These are phyloP conservation scores for Leishmania martiniquensis DNA, from an alignment of 208 protist species.

Conservation along the genomic window DNA sequence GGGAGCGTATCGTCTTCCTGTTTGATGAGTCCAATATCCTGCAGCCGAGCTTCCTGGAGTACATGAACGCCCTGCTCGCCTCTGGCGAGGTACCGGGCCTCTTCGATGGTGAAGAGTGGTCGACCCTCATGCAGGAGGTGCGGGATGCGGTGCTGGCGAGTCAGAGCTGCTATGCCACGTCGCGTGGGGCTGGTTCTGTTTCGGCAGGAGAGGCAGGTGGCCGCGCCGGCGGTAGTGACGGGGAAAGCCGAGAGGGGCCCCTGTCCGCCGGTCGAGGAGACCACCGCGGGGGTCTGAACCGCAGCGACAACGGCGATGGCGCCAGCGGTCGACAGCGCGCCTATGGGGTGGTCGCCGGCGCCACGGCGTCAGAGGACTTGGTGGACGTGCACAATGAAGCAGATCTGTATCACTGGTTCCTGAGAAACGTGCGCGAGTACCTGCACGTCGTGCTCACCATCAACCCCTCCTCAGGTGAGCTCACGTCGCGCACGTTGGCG, in stretches of 20 bases:
- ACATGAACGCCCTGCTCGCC: conserved; percentile 99
- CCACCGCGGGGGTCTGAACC: neutral
- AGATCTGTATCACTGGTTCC: conserved; percentile 97
- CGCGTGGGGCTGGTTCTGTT: conserved; percentile 11
- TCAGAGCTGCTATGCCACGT: conserved; percentile 30
- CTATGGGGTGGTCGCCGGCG: neutral
- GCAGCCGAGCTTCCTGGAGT: conserved; percentile 98
- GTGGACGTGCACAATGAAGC: conserved; percentile 90
- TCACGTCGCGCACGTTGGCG: conserved; percentile 94
- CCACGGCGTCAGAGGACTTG: conserved; percentile 36
- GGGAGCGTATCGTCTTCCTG: conserved; percentile 99
- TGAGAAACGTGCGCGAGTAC: conserved; percentile 96
- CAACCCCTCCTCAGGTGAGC: conserved; percentile 98
- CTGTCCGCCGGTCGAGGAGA: neutral
- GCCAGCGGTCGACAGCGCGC: neutral
- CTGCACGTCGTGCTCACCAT: conserved; percentile 99
- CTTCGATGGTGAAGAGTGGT: conserved; percentile 98
- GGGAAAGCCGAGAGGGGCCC: neutral
- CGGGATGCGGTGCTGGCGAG: conserved; percentile 52
- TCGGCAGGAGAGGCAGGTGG: neutral
- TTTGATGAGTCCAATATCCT: conserved; percentile 99
- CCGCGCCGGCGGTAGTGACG: neutral
- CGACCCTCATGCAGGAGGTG: conserved; percentile 93
- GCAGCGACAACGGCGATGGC: neutral
- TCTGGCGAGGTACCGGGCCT: conserved; percentile 98